These are phyloP conservation scores for Iris macrosiphon DNA, from an alignment of 106 monocot genomes.

Conservation along the genomic window DNA sequence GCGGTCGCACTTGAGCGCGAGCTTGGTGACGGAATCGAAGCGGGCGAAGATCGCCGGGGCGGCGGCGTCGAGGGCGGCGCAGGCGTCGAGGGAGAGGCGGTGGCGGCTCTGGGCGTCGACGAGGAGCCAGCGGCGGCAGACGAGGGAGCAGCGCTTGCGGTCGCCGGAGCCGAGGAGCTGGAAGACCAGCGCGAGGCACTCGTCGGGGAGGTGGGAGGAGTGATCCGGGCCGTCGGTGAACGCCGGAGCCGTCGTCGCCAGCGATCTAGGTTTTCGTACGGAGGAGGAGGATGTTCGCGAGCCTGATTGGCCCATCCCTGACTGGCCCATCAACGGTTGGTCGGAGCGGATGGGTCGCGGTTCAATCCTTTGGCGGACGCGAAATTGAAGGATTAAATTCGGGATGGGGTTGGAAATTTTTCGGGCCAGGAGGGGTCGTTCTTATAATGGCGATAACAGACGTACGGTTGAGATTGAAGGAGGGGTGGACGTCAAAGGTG, in stretches of 20 bases:
- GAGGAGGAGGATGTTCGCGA: neutral
- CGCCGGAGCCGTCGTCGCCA: neutral
- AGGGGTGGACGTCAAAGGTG: neutral
- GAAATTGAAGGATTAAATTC: neutral
- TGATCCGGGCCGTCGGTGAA: neutral
- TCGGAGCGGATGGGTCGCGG: constrained; percentile 2
- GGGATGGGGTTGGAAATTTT: neutral
- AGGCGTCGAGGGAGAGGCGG: constrained; percentile 34
- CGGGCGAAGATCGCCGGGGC: constrained; percentile 18
- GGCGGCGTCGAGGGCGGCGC: constrained; percentile 11
- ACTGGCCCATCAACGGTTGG: no score
- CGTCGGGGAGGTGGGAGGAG: constrained; percentile 22
- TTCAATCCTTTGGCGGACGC: neutral
- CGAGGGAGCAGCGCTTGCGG: constrained; percentile 28
- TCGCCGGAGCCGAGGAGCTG: constrained; percentile 20
- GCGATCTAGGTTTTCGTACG: neutral
- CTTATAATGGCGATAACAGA: no score
- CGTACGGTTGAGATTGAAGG: no score
- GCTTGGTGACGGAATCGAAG: constrained; percentile 31
- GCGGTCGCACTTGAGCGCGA: constrained; percentile 39
- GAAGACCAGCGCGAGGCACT: constrained; percentile 31
- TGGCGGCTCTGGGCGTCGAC: constrained; percentile 32
- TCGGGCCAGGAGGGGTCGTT: no score
- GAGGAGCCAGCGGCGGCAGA: constrained; percentile 27
- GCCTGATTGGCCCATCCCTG: neutral